These are phyloP conservation scores for Claviceps capensis DNA, from an alignment of 2,329 filamentous ascomycete species.

Conservation along the genomic window DNA sequence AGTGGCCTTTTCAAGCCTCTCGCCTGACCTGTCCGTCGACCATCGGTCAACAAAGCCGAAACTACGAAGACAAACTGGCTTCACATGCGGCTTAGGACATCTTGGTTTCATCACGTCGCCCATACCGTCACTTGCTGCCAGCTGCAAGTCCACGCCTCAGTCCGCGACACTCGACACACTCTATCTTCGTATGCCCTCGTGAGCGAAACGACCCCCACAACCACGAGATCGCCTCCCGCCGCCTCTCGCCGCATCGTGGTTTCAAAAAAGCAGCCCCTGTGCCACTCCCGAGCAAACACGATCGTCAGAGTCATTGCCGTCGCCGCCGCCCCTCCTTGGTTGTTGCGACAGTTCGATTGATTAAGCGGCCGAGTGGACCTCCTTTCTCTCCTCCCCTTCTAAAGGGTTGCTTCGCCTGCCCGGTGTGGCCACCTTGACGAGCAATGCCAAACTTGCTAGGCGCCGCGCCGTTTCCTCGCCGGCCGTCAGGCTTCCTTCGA, in stretches of 20 bases:
- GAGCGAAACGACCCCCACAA: neutral
- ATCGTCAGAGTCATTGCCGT: neutral
- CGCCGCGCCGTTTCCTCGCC: slow-evolving; percentile 5
- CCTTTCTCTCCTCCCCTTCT: neutral
- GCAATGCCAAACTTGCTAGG: slow-evolving; percentile 7
- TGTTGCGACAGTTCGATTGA: neutral
- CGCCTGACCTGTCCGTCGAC: no score
- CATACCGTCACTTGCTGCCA: no score
- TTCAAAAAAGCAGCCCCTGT: neutral
- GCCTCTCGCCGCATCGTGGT: neutral
- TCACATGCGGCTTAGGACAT: no score
- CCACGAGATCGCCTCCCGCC: neutral
- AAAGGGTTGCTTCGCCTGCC: neutral
- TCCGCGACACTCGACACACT: neutral
- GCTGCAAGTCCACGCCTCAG: no score
- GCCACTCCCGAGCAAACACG: neutral
- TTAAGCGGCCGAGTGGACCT: neutral
- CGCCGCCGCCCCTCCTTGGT: neutral
- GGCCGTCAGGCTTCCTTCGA: slow-evolving; percentile 27
- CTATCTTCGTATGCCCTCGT: neutral
- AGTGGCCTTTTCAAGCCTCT: no score
- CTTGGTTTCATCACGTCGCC: neutral
- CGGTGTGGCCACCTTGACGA: neutral
- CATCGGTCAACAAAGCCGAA: no score
- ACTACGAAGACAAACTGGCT: no score